These are phyloP conservation scores for Mycena rosella DNA, from an alignment of 768 basidiomycete genomes.

Conservation along the genomic window DNA sequence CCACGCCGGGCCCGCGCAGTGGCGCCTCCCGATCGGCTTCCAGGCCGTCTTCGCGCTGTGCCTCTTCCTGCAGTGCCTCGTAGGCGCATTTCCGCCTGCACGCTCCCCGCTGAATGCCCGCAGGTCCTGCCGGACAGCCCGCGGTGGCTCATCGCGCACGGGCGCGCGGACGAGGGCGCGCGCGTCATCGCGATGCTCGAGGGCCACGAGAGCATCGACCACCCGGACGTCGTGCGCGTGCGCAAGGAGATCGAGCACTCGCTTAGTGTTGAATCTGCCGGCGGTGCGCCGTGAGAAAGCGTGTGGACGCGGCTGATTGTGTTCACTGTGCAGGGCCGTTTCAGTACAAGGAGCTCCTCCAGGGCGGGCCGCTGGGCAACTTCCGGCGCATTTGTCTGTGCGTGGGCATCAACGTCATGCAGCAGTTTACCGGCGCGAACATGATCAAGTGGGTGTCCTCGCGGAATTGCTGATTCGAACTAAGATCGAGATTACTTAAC, in stretches of 20 bases:
- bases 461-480: too few species aligned
- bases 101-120: too few species aligned
- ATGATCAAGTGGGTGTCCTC: constrained; percentile 51
- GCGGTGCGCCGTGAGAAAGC: constrained; percentile 39
- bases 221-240: constrained; percentile 50
- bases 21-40: constrained; percentile 49
- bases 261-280: constrained; percentile 52
- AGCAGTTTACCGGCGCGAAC: constrained; percentile 59
- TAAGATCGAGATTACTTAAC: too few species aligned
- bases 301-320: neutral
- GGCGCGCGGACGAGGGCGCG: constrained; percentile 48
- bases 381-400: constrained; percentile 54
- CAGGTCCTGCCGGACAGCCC: constrained; percentile 57
- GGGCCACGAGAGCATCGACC: constrained; percentile 45
- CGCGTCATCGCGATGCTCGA: constrained; percentile 52
- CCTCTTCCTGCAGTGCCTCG: constrained; percentile 47
- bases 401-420: constrained; percentile 56
- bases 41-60: constrained; percentile 55
- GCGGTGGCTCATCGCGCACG: constrained; percentile 56
- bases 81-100: too few species aligned
- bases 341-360: constrained; percentile 48
- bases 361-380: constrained; percentile 54
- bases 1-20: constrained; percentile 45
- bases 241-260: constrained; percentile 53
- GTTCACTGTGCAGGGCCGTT: constrained; percentile 45